Conservation (phyloP, 108 stramenopile species). For the Nannochloropsis gaditana region DNA sequence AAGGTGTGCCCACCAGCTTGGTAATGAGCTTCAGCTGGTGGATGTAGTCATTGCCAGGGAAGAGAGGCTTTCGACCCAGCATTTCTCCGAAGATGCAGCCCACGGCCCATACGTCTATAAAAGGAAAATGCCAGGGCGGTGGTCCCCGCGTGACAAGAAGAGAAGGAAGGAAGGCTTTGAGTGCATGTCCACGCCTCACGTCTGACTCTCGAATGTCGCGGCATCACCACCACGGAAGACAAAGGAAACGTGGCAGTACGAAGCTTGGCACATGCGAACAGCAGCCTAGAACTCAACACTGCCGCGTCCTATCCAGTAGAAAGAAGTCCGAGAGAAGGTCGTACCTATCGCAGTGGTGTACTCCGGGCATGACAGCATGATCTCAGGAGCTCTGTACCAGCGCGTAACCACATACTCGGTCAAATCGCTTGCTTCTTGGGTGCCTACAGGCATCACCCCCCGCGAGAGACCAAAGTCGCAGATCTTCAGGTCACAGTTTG, state of each 20-base stretch:
- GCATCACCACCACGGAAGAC: too few species aligned
- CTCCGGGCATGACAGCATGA: slow-evolving; percentile 98
- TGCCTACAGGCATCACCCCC: slow-evolving; percentile 27
- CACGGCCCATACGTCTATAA: slow-evolving; percentile 58
- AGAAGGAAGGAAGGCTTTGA: background rate
- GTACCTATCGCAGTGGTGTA: slow-evolving; percentile 84
- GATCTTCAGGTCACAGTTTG: slow-evolving; percentile 97
- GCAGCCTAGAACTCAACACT: too few species aligned
- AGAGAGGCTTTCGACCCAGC: slow-evolving; percentile 82
- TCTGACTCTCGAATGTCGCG: too few species aligned
- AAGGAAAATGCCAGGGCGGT: background rate
- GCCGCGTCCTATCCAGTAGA: too few species aligned
- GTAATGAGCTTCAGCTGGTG: slow-evolving; percentile 77
- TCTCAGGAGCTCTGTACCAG: slow-evolving; percentile 88
- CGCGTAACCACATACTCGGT: slow-evolving; percentile 63
- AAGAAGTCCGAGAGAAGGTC: background rate
- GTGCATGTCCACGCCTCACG: slow-evolving; percentile 67
- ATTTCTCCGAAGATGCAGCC: slow-evolving; percentile 99
- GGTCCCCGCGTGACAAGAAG: background rate
- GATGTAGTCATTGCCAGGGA: slow-evolving; percentile 98
- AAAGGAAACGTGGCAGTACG: too few species aligned
- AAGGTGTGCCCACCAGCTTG: slow-evolving; percentile 69
- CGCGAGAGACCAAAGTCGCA: slow-evolving; percentile 96
- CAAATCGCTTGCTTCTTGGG: slow-evolving; percentile 36
- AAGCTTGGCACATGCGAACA: too few species aligned